A percentile compares a stretch with the other conserved stretches of the same genome.
phyloP scores from a whole-genome alignment of 2,329 filamentous ascomycete species.

The Hypoxylon rubiginosum region DNA sequence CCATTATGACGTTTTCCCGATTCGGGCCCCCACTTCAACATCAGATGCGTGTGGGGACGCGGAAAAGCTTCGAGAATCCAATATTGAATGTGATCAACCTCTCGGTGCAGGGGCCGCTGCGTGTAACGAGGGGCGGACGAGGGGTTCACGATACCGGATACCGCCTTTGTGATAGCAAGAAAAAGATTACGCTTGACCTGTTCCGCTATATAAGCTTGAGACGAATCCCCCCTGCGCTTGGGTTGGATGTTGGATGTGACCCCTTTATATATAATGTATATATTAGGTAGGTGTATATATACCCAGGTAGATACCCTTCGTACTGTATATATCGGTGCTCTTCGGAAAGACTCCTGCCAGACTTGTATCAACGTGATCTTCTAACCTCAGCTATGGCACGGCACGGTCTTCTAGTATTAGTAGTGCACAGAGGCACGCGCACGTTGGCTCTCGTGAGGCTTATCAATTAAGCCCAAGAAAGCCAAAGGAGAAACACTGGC shows the following conservation, averaged over 20 bases:
- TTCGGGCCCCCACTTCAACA: constrained; percentile 35
- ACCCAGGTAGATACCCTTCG: too few species aligned
- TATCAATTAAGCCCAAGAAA: constrained; percentile 31
- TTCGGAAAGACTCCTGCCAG: background rate
- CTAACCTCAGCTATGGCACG: constrained; percentile 12
- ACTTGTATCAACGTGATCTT: constrained; percentile 7
- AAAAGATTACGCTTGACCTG: background rate
- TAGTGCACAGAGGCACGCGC: constrained; percentile 16
- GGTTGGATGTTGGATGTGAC: background rate
- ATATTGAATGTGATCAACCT: constrained; percentile 40
- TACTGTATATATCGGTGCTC: background rate
- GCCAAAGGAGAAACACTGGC: background rate
- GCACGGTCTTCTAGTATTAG: constrained; percentile 9
- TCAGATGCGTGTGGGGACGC: constrained; percentile 42
- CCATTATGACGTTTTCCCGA: constrained; percentile 44
- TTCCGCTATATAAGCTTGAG: constrained; percentile 7
- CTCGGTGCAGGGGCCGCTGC: constrained; percentile 36
- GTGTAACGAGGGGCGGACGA: constrained; percentile 15
- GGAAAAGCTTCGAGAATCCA: constrained; percentile 42
- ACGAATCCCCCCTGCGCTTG: constrained; percentile 11
- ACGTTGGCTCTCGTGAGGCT: constrained; percentile 6
- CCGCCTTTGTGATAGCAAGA: background rate
- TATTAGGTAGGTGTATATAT: too few species aligned
- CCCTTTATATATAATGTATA: background rate
- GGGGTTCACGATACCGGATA: constrained; percentile 35